These are phyloP conservation scores for Fusarium albidum DNA, from an alignment of 2,329 filamentous ascomycete species.

Conservation along the genomic window DNA sequence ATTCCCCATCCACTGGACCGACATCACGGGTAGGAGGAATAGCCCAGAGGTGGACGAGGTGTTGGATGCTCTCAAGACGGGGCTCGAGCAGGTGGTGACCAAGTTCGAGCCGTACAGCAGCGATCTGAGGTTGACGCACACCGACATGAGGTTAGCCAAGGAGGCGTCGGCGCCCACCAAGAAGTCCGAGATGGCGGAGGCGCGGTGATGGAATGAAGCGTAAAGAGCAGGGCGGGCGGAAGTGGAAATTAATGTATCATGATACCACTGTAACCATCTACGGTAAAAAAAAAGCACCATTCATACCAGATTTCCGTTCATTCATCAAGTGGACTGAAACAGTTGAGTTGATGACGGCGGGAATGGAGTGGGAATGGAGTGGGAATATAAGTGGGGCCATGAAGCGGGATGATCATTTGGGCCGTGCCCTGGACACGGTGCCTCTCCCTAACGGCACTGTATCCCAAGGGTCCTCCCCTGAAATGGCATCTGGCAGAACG, in stretches of 20 bases:
- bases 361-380: neutral
- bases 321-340: neutral
- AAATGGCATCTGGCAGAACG: constrained; percentile 2
- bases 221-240: constrained; percentile 15
- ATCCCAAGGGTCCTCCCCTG: constrained; percentile 14
- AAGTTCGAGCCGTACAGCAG: constrained; percentile 79
- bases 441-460: neutral
- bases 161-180: constrained; percentile 61
- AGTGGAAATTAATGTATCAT: constrained; percentile 39
- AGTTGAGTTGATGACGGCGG: neutral
- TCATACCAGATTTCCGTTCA: constrained; percentile 1
- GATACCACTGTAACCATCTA: constrained; percentile 38
- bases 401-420: neutral
- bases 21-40: constrained; percentile 65
- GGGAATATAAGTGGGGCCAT: constrained; percentile 20
- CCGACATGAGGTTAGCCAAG: constrained; percentile 77
- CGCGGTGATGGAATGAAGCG: constrained; percentile 33
- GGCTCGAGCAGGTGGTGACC: constrained; percentile 70
- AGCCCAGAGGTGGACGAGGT: constrained; percentile 76
- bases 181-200: constrained; percentile 43
- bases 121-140: constrained; percentile 73
- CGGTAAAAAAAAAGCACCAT: constrained; percentile 1
- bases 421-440: constrained; percentile 15
- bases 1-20: constrained; percentile 79
- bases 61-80: constrained; percentile 68